Conservation (phyloP, 2,329 filamentous ascomycete genomes). For the Pyrenochaeta sp. region DNA sequence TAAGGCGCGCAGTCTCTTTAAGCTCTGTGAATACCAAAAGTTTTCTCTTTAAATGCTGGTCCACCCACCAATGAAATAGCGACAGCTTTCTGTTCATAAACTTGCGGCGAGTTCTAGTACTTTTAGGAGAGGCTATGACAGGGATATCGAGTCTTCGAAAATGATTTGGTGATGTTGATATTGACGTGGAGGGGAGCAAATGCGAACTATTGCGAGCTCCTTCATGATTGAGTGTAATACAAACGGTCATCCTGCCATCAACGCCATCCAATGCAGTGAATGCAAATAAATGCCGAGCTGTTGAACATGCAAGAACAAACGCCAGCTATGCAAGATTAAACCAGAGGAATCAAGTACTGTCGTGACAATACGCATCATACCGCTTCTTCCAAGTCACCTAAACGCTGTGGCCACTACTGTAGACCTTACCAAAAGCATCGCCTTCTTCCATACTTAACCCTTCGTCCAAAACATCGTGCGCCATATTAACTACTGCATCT, state of each 20-base stretch:
- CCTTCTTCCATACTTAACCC: constrained; percentile 82
- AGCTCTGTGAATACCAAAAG: no score
- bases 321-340: not conserved
- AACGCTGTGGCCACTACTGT: not conserved
- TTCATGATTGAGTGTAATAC: not conserved
- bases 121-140: no score
- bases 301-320: not conserved
- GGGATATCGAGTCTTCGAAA: no score
- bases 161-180: no score
- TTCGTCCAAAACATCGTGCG: constrained; percentile 81
- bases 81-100: no score
- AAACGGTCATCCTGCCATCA: not conserved
- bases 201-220: not conserved
- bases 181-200: no score
- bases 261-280: not conserved
- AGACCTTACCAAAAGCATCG: constrained; percentile 63
- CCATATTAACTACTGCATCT: constrained; percentile 79
- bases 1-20: no score
- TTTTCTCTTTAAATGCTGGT: no score
- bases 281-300: not conserved
- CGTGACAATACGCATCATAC: not conserved
- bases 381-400: not conserved
- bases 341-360: not conserved
- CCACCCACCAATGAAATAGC: no score
- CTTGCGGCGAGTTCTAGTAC: no score